Percentiles rank a stretch among this genome's conserved stretches.
phyloP scores from a whole-genome alignment of 352 stramenopile genomes.

The Globisporangium orthogonon region DNA sequence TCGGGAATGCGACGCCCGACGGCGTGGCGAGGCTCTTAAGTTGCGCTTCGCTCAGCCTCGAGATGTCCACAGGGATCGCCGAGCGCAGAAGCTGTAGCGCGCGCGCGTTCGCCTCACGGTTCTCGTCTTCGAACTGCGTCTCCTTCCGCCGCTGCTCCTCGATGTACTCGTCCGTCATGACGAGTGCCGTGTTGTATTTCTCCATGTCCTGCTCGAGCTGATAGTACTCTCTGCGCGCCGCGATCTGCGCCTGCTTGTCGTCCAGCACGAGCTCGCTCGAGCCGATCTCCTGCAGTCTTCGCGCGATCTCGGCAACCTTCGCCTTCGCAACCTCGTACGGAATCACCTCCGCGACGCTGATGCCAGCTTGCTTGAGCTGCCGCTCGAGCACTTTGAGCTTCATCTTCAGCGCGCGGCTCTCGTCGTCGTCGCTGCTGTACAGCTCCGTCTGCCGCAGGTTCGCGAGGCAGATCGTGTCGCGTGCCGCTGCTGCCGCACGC shows the following conservation, averaged over 20 bases:
- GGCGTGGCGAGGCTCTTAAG: constrained; percentile 47
- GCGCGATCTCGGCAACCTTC: constrained; percentile 75
- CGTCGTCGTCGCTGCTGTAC: constrained; percentile 25
- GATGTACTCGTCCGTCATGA: constrained; percentile 88
- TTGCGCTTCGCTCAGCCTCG: constrained; percentile 69
- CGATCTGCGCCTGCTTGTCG: constrained; percentile 34
- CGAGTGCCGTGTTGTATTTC: constrained; percentile 86
- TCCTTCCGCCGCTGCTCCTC: constrained; percentile 66
- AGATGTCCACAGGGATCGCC: constrained; percentile 78
- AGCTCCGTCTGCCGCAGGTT: constrained; percentile 36
- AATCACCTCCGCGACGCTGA: constrained; percentile 86
- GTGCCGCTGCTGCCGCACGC: constrained; percentile 33
- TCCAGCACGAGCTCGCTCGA: constrained; percentile 51
- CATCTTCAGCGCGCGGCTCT: constrained; percentile 49
- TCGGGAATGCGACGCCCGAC: constrained; percentile 52
- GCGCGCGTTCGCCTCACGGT: constrained; percentile 38
- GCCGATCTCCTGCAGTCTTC: constrained; percentile 80
- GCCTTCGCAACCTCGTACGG: constrained; percentile 78
- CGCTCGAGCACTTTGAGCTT: constrained; percentile 69
- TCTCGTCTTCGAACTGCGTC: constrained; percentile 63
- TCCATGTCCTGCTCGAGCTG: constrained; percentile 89
- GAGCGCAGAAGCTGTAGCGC: constrained; percentile 55
- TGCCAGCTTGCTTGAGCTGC: constrained; percentile 66
- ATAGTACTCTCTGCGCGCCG: constrained; percentile 80
- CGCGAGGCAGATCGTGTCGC: constrained; percentile 53